phyloP scores from a whole-genome alignment of 1,139 yeast genomes.

The Pichia sp. region DNA sequence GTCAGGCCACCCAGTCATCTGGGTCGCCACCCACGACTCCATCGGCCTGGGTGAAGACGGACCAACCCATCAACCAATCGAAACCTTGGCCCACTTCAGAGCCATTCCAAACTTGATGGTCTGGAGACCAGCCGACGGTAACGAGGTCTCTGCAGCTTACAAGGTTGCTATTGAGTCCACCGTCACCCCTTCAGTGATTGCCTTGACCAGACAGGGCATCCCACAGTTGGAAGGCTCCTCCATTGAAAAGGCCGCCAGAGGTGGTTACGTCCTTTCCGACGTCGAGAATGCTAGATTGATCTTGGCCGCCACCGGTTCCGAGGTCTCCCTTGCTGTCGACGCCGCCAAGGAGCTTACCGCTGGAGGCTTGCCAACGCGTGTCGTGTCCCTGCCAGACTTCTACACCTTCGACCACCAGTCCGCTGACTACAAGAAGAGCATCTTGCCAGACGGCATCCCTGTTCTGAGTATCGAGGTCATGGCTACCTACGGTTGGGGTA shows the following conservation, averaged over 20 bases:
- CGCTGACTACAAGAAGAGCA: slow-evolving; percentile 71
- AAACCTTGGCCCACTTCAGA: slow-evolving; percentile 96
- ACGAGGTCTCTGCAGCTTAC: slow-evolving; percentile 97
- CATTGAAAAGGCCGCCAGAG: slow-evolving; percentile 87
- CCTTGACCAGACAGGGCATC: slow-evolving; percentile 94
- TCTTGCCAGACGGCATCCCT: slow-evolving; percentile 94
- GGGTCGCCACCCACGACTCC: slow-evolving; percentile 99
- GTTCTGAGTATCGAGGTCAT: slow-evolving; percentile 91
- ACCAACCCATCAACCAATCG: slow-evolving; percentile 99
- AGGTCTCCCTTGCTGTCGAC: slow-evolving; percentile 78
- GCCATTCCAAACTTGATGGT: slow-evolving; percentile 92
- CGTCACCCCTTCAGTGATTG: slow-evolving; percentile 82
- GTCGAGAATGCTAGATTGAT: slow-evolving; percentile 67
- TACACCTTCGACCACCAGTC: slow-evolving; percentile 83
- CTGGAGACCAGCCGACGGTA: slow-evolving; percentile 99
- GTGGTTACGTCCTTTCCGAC: slow-evolving; percentile 79
- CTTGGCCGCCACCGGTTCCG: slow-evolving; percentile 93
- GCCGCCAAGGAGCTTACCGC: slow-evolving; percentile 65
- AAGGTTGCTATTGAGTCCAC: slow-evolving; percentile 65
- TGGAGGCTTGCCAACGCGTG: slow-evolving; percentile 66
- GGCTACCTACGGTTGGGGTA: slow-evolving; percentile 89
- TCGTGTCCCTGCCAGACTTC: slow-evolving; percentile 94
- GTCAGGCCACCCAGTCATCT: slow-evolving; percentile 88
- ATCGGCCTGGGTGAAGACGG: slow-evolving; percentile 99
- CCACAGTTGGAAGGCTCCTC: slow-evolving; percentile 95